Evolutionary conservation across 179 eudicot species (phyloP).

Genomic region (Camellia oleifera): DNA sequence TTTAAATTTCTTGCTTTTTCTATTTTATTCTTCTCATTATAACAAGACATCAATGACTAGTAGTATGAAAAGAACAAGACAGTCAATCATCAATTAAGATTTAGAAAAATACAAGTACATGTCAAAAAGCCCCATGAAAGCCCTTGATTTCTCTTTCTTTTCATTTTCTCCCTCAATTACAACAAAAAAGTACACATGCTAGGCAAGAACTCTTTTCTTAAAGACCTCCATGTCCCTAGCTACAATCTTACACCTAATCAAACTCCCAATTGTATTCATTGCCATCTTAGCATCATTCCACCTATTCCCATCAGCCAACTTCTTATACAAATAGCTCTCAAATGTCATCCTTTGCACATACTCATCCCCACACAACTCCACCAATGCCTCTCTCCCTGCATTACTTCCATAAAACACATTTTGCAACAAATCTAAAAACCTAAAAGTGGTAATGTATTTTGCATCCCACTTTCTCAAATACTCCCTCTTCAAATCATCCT

Average conservation of each 20-base stretch:
- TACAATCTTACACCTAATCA: conserved; percentile 59
- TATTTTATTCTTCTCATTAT: no score
- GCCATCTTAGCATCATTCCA: conserved; percentile 79
- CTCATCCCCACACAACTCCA: conserved; percentile 88
- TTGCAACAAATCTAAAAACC: conserved; percentile 78
- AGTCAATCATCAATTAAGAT: background rate
- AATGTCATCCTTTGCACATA: conserved; percentile 97
- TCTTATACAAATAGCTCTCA: conserved; percentile 94
- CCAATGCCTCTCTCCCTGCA: conserved; percentile 84
- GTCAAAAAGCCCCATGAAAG: background rate
- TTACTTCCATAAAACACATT: conserved; percentile 75
- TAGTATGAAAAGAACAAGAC: no score
- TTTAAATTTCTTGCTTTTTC: no score
- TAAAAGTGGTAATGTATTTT: conserved; percentile 57
- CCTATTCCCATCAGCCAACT: conserved; percentile 57
- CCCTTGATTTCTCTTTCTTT: background rate
- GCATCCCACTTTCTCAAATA: conserved; percentile 78
- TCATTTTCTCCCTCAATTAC: no score
- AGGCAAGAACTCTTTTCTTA: conserved; percentile 14
- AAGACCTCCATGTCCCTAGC: conserved; percentile 38
- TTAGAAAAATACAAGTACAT: background rate
- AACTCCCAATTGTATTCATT: conserved; percentile 62
- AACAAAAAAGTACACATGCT: background rate
- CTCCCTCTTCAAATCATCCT: conserved; percentile 79
- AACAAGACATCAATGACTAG: no score